Evolutionary conservation across 2,329 filamentous ascomycete species (phyloP), one percentile per base, ranked within the genome.

Genomic region (Paraphoma sp.): DNA sequence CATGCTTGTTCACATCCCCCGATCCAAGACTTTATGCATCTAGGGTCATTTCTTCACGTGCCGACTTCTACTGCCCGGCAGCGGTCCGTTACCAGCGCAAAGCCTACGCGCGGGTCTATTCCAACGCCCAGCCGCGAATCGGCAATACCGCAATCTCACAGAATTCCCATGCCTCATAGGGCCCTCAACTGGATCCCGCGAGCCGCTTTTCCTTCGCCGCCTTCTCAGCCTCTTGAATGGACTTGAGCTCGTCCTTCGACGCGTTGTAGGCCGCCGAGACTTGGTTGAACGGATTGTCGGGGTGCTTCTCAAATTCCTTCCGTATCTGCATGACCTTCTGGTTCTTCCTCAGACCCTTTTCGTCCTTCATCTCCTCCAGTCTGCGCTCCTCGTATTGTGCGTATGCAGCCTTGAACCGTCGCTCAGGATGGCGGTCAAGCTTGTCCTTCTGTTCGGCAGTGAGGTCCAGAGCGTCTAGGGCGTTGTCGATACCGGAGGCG

Each of bases 271-370:
- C 77, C 2, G 87, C 91, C 49, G 82, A 86, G 14, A 89, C 88
- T 80, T 96, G 92, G 80, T 97, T 97, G 80, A 96, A 95, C 12
- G 95, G 95, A 77, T 99, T 99, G 69, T 98, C 94, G 1, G 91
- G 89, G 71, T 90, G 91, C 83, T 92, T 96, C 78, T 96, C 90
- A 76, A 98, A 99, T 80, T 98, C 95, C 83, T 96, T 96, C 60
- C 86, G 80, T 65, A 96, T 91, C 72, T 89, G 84, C 62, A 94
- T 90, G 70, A 93, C 88, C 78, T 91, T 89, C 84, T 97, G 93
- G 67, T 96, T 87, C 67, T 91, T 82, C 54, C 93, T 83, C 73
- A 98, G 77, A 0, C 92, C 92, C 54, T 89, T 90, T 76, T 97
- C 93, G 52, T 86, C 81, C 72, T 94, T 91, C 85, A 97, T 92